phyloP scores from a whole-genome alignment of 768 basidiomycete genomes.

The Boletus rubroflammeus region DNA sequence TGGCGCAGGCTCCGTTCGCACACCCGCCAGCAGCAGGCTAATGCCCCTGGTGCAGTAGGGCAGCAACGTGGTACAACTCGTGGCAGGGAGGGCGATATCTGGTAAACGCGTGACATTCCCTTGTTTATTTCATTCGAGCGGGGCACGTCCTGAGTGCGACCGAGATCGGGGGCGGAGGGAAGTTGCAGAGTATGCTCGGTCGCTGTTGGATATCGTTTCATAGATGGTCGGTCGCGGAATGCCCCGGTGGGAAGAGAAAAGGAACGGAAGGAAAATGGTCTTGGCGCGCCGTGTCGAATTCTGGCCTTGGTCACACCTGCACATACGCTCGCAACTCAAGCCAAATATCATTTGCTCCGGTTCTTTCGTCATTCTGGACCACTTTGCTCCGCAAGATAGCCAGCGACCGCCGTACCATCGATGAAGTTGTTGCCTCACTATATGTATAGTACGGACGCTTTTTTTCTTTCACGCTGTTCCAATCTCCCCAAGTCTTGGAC shows the following conservation, averaged over 20 bases:
- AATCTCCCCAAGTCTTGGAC: constrained; percentile 11
- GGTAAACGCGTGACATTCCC: constrained; percentile 35
- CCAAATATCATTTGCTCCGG: constrained; percentile 6
- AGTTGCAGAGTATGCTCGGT: constrained; percentile 33
- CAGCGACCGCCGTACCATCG: constrained; percentile 24
- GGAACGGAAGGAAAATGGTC: constrained; percentile 21
- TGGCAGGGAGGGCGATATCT: constrained; percentile 45
- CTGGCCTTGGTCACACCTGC: constrained; percentile 2
- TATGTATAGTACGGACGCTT: constrained; percentile 69
- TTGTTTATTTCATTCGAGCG: constrained; percentile 33
- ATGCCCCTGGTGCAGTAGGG: constrained; percentile 46
- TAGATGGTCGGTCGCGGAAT: constrained; percentile 33
- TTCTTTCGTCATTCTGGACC: constrained; percentile 16
- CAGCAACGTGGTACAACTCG: constrained; percentile 41
- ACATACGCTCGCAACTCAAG: constrained; percentile 20
- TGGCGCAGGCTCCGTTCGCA: constrained; percentile 74
- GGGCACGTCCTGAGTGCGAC: constrained; percentile 44
- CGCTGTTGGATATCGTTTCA: constrained; percentile 33
- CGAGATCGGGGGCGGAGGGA: constrained; percentile 40
- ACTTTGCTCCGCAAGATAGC: constrained; percentile 17
- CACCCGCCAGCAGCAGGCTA: constrained; percentile 71
- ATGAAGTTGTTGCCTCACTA: constrained; percentile 39
- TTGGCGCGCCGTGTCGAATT: constrained; percentile 24
- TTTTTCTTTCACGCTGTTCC: constrained; percentile 48
- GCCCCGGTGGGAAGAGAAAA: constrained; percentile 15